Evolutionary conservation across 2,329 filamentous ascomycete species (phyloP), one percentile per base, ranked within the genome.

Genomic region (Trichophyton verrucosum): DNA sequence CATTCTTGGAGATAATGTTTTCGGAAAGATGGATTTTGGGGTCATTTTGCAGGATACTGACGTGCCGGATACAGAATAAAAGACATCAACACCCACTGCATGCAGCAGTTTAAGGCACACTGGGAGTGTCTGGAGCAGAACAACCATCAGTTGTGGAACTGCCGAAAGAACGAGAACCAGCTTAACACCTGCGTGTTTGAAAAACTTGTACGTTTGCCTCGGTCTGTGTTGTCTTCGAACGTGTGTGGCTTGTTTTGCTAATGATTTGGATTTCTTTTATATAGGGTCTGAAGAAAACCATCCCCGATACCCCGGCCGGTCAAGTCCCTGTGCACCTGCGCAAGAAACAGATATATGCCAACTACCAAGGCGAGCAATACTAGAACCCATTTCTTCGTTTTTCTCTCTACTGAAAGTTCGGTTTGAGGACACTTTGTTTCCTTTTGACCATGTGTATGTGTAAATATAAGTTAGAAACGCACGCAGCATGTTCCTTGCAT

Each of bases 131-230:
- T 99, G 62, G 94, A 99, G 72, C 87, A 95, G 79, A 91, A 95
- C 80, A 99, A 99, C 81, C 94, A 99, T 72, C 89, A 96, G 77
- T 80, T 97, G 63, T 99, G 90, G 88, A 90, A 97, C 72, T 99
- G 94, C 80, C 85, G 94, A 69, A 86, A 85, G 70, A 80, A 83
- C 65, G 94, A 99, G 81, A 86, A 89, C 83, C 86, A 86, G 73
- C 80, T 99, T 70, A 99, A 96, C 81, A 87, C 86, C 78, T 99
- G 94, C 76, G 91, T 96, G 57, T 97, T 88, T 73, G 87, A 96
- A 67, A 97, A 96, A 74, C 77, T 99, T 79, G 94, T 99, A 80
- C 64, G 88, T 80, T 9, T 56, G 33, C 33, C 33, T 13, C 2
- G 11, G 33, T 38, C 11, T 38, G 9, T 13, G 8, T 38, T 6